Evolutionary conservation across 768 basidiomycete species (phyloP).

Genomic region (Leccinum imitatum): DNA sequence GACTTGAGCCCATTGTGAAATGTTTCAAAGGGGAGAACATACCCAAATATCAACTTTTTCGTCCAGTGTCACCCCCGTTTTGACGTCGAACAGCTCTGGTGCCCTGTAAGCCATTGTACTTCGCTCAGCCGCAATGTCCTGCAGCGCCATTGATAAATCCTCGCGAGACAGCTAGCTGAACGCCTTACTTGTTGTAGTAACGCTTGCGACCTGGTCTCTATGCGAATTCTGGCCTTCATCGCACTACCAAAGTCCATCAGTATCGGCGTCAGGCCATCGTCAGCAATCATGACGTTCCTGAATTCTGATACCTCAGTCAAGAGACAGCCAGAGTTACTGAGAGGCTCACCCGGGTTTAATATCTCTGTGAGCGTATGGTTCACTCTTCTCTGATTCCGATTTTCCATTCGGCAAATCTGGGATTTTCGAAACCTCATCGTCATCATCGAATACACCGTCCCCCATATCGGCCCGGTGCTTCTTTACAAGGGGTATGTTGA

Average conservation of each 20-base stretch:
- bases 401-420: slow-evolving; percentile 41
- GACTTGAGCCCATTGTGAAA: slow-evolving; percentile 8
- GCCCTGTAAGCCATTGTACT: slow-evolving; percentile 99
- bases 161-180: not conserved
- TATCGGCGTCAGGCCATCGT: slow-evolving; percentile 80
- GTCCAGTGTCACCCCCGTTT: slow-evolving; percentile 81
- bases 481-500: slow-evolving; percentile 60
- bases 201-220: slow-evolving; percentile 84
- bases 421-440: slow-evolving; percentile 50
- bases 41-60: slow-evolving; percentile 99
- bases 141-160: slow-evolving; percentile 5
- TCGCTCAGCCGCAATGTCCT: slow-evolving; percentile 96
- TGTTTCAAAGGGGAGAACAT: slow-evolving; percentile 21
- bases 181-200: slow-evolving; percentile 78
- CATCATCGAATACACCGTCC: slow-evolving; percentile 73
- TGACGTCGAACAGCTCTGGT: slow-evolving; percentile 96
- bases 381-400: slow-evolving; percentile 39
- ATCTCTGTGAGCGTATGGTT: slow-evolving; percentile 95
- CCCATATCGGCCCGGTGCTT: slow-evolving; percentile 51
- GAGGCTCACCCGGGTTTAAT: slow-evolving; percentile 86
- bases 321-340: not conserved
- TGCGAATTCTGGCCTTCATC: slow-evolving; percentile 77
- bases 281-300: slow-evolving; percentile 96
- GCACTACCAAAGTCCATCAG: slow-evolving; percentile 99
- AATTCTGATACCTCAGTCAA: slow-evolving; percentile 2